phyloP scores from a whole-genome alignment of 2,329 filamentous ascomycete genomes.

The Arthroderma sp. region DNA sequence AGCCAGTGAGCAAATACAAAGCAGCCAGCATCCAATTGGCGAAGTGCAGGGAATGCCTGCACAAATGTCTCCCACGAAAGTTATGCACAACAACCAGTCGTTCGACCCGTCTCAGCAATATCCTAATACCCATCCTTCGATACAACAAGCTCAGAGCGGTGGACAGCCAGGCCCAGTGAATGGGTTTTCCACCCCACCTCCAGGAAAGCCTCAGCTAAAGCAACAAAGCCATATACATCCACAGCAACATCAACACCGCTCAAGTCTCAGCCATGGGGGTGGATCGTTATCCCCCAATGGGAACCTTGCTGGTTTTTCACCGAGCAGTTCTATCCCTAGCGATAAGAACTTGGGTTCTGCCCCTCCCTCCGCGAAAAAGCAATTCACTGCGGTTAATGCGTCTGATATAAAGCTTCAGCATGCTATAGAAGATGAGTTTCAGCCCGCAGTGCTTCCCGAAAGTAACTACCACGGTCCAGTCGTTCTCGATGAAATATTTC shows the following conservation, averaged over 20 bases:
- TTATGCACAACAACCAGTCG: slow-evolving; percentile 29
- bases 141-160: slow-evolving; percentile 8
- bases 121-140: slow-evolving; percentile 12
- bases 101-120: slow-evolving; percentile 32
- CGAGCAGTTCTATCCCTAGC: slow-evolving; percentile 7
- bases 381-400: too few relatives aligned
- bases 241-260: slow-evolving; percentile 14
- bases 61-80: slow-evolving; percentile 33
- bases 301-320: slow-evolving; percentile 6
- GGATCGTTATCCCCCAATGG: slow-evolving; percentile 16
- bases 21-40: slow-evolving; percentile 18
- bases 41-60: slow-evolving; percentile 20
- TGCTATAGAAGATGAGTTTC: slow-evolving; percentile 28
- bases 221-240: slow-evolving; percentile 7
- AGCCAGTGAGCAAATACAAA: slow-evolving; percentile 29
- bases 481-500: slow-evolving; percentile 50
- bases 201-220: slow-evolving; percentile 22
- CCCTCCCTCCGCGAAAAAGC: slow-evolving; percentile 11
- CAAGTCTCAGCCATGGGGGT: slow-evolving; percentile 15
- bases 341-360: slow-evolving; percentile 9
- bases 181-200: slow-evolving; percentile 27
- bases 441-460: slow-evolving; percentile 33
- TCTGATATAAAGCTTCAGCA: slow-evolving; percentile 2
- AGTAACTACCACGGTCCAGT: slow-evolving; percentile 58
- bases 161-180: slow-evolving; percentile 22